A percentile compares a stretch with the other conserved stretches of the same genome.
Evolutionary conservation across 2,329 filamentous ascomycete genomes (phyloP).

Genomic region (Colletotrichum liriopes): DNA sequence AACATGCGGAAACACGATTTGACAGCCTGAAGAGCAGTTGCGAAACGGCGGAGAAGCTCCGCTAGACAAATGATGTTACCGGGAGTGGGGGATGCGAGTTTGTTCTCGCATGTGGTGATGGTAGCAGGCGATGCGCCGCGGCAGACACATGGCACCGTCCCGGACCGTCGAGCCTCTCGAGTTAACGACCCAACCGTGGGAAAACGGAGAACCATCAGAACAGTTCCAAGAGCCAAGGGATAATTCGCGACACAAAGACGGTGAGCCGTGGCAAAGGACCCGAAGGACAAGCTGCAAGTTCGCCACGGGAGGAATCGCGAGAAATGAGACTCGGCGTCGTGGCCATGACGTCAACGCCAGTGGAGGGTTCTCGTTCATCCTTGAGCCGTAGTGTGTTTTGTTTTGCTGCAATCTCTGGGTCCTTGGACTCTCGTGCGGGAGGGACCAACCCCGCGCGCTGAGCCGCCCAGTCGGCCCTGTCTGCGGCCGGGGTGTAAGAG

Average conservation of each 20-base stretch:
- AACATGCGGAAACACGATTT: conserved; percentile 4
- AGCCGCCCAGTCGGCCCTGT: background rate
- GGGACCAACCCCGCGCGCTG: conserved; percentile 7
- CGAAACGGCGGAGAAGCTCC: background rate
- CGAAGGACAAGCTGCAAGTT: background rate
- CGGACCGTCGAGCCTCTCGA: background rate
- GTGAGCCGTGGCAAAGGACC: background rate
- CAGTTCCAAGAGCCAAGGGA: background rate
- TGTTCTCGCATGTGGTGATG: background rate
- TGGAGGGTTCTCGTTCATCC: background rate
- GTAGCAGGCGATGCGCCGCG: background rate
- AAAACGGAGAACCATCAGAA: background rate
- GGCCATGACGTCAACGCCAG: conserved; percentile 12
- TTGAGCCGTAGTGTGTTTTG: background rate
- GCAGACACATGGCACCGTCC: background rate
- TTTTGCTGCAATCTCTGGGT: background rate
- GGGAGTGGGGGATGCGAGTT: too few relatives aligned
- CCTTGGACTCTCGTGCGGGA: background rate
- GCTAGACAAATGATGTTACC: background rate
- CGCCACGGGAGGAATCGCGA: background rate
- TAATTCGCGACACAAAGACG: background rate
- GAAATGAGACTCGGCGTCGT: conserved; percentile 15
- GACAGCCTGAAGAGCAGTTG: background rate
- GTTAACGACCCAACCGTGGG: background rate
- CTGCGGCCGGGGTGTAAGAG: background rate